Base-by-base conservation (phyloP, 2,329 filamentous ascomycete species). In the Paracamarosporium sp. region DNA sequence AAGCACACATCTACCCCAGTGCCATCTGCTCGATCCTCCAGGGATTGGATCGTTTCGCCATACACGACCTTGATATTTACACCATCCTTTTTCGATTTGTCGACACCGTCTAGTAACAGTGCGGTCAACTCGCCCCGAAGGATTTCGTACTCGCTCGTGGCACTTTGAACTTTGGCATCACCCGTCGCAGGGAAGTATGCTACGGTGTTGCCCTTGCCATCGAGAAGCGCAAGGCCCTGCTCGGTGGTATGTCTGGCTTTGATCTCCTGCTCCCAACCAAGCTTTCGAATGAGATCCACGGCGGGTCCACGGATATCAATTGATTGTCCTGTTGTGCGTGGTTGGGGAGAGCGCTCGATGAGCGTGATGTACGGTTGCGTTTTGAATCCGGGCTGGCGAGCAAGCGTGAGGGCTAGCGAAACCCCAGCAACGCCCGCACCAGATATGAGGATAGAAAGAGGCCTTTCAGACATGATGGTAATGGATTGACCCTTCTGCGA, bases 281-380 rank as follows among this genome's bases (percentile, higher is more conserved):
- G 74, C 33, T 70, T 72, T 22, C 69, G 64, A 43, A 82, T 77
- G 12, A 81, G 70, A 6, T 77, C 68, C 15, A 82, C 69, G 0
- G 76, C 80, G 5, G 73, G 62, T 2, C 73, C 78, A 27, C 80
- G 79, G 3, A 83, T 75, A 59, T 83, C 81, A 38, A 83, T 68
- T 20, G 79, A 74, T 56, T 81, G 79, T 1, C 81, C 81, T 24
- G 76, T 76, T 4, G 68, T 70, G 12, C 79, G 72, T 13, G 78
- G 73, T 15, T 60, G 47, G 0, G 78, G 60, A 1, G 76, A 76
- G 17, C 79, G 77, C 55, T 83, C 81, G 15, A 83, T 62, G 35
- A 83, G 67, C 4, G 80, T 82, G 60, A 82, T 76, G 53, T 59
- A 63, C 11, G 75, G 72, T 44, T 63, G 63, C 43, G 65, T 62